Conservation (phyloP, 176 grass and related monocot genomes). For the Luzula sylvatica region DNA sequence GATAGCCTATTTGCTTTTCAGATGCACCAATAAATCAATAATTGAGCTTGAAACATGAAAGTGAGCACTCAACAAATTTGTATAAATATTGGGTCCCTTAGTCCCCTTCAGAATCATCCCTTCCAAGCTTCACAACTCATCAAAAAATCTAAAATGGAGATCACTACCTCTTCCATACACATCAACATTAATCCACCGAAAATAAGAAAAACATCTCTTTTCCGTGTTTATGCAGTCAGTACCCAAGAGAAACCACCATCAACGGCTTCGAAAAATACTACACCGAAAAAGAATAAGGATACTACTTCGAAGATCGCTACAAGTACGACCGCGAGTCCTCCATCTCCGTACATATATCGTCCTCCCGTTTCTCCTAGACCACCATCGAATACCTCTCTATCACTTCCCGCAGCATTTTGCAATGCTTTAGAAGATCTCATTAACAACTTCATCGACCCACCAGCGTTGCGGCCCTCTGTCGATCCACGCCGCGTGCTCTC, state of each 20-base stretch:
- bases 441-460: conserved; percentile 84
- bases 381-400: neutral
- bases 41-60: too few species aligned
- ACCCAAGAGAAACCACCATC: too few species aligned
- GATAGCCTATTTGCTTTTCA: too few species aligned
- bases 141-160: conserved; percentile 4
- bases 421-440: conserved; percentile 73
- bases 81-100: too few species aligned
- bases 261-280: neutral
- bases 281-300: neutral
- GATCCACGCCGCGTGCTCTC: conserved; percentile 64
- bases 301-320: neutral
- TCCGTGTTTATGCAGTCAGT: neutral
- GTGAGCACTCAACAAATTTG: too few species aligned
- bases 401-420: conserved; percentile 53
- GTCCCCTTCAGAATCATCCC: neutral
- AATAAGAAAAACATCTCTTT: neutral
- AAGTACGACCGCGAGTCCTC: too few species aligned
- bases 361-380: neutral
- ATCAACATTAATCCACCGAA: conserved; percentile 2
- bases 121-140: neutral
- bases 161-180: neutral
- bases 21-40: too few species aligned
- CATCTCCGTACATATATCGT: neutral
- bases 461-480: conserved; percentile 58